Evolutionary conservation across 2,329 filamentous ascomycete species (phyloP).

Genomic region (Aquanectria penicillioides): DNA sequence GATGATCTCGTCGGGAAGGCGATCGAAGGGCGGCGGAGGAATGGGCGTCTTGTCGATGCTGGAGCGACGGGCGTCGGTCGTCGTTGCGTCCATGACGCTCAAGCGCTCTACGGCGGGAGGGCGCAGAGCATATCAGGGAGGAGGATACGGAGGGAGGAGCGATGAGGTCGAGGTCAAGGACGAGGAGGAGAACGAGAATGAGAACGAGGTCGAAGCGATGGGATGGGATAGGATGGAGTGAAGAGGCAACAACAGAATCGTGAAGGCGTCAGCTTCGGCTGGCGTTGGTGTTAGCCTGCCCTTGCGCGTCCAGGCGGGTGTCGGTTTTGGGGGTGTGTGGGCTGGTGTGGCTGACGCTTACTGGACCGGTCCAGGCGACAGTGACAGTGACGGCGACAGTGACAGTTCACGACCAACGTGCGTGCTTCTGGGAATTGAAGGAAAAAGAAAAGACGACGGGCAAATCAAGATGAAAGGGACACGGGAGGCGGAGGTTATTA

Average conservation of each 20-base stretch:
- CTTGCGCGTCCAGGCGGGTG: not conserved
- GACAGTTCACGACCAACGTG: not conserved
- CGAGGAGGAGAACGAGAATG: not conserved
- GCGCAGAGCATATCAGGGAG: conserved; percentile 38
- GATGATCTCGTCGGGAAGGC: conserved; percentile 75
- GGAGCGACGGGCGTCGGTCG: conserved; percentile 43
- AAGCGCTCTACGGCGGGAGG: conserved; percentile 33
- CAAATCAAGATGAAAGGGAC: not conserved
- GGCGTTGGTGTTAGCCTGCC: conserved; percentile 2
- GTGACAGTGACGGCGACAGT: not conserved
- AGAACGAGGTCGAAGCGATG: too few relatives aligned
- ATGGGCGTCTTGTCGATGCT: conserved; percentile 48
- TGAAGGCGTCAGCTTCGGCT: too few relatives aligned
- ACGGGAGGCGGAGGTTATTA: too few relatives aligned
- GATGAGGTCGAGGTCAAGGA: not conserved
- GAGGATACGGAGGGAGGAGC: not conserved
- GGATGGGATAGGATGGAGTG: too few relatives aligned
- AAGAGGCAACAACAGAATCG: too few relatives aligned
- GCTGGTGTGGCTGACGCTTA: conserved; percentile 26
- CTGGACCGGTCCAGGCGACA: conserved; percentile 9
- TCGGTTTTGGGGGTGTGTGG: conserved; percentile 11
- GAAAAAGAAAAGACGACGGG: not conserved
- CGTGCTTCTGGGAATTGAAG: not conserved
- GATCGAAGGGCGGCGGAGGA: conserved; percentile 57
- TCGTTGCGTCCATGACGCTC: conserved; percentile 46